A percentile compares a stretch with the other conserved stretches of the same genome.
These are phyloP conservation scores for Gracilaria domingensis DNA, from an alignment of 23 red algal species.

Conservation along the genomic window DNA sequence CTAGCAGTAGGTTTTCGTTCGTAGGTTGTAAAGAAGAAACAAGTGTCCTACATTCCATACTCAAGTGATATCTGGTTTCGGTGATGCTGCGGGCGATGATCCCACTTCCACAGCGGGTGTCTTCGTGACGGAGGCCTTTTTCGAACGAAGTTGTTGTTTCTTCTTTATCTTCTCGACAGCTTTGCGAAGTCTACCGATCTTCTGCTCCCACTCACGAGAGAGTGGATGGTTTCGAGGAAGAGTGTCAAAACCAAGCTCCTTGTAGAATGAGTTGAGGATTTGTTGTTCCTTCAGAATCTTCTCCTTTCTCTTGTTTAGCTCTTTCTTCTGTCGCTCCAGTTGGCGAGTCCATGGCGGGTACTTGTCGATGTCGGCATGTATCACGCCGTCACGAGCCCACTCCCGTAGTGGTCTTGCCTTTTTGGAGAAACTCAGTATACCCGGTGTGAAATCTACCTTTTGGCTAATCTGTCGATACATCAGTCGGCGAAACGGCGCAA, in stretches of 20 bases:
- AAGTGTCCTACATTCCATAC: slow-evolving; percentile 9
- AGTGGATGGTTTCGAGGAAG: slow-evolving; percentile 38
- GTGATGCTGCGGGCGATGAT: neutral
- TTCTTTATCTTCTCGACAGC: slow-evolving; percentile 37
- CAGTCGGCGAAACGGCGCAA: neutral
- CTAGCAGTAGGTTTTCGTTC: slow-evolving; percentile 47
- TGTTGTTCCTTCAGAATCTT: slow-evolving; percentile 20
- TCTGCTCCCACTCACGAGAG: slow-evolving; percentile 31
- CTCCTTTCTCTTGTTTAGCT: slow-evolving; percentile 24
- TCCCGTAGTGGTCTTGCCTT: slow-evolving; percentile 40
- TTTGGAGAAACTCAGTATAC: slow-evolving; percentile 19
- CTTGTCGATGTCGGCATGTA: neutral
- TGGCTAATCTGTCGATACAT: neutral
- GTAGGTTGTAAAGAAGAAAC: slow-evolving; percentile 32
- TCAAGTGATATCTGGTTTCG: neutral
- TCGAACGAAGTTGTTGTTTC: slow-evolving; percentile 48
- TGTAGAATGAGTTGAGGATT: slow-evolving; percentile 26
- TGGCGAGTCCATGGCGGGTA: slow-evolving; percentile 14
- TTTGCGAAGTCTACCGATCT: slow-evolving; percentile 1
- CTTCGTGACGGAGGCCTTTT: neutral
- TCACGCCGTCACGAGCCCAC: slow-evolving; percentile 44
- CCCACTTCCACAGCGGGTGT: neutral
- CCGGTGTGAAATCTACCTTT: neutral
- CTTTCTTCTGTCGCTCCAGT: neutral
- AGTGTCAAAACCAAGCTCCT: slow-evolving; percentile 27